Evolutionary conservation across 2,329 filamentous ascomycete species (phyloP).

Genomic region (Pestalotiopsis sp.): DNA sequence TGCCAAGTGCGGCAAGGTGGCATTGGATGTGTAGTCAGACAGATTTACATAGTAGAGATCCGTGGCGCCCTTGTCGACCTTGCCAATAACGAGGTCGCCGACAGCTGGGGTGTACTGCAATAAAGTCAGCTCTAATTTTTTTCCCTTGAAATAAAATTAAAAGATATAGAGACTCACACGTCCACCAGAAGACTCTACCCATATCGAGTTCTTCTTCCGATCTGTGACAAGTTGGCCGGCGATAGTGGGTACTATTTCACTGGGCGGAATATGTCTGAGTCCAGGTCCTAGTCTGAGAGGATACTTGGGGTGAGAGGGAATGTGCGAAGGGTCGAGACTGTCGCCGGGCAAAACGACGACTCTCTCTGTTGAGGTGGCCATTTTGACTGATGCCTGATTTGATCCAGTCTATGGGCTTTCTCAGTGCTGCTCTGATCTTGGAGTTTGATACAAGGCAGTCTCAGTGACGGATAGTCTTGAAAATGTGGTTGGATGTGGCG

Average conservation of each 20-base stretch:
- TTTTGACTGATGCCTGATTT: constrained; percentile 28
- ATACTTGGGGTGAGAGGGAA: constrained; percentile 69
- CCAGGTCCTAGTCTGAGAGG: constrained; percentile 83
- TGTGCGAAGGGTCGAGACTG: constrained; percentile 61
- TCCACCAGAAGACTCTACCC: constrained; percentile 72
- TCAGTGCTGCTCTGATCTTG: neutral
- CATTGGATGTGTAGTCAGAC: constrained; percentile 63
- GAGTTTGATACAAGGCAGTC: constrained; percentile 1
- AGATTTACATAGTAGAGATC: constrained; percentile 83
- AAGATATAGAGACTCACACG: constrained; percentile 53
- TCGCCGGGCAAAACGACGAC: constrained; percentile 83
- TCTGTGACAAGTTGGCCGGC: constrained; percentile 70
- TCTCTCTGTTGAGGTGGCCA: constrained; percentile 53
- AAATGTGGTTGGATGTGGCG: constrained; percentile 4
- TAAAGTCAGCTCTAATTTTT: neutral
- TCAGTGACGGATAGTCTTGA: neutral
- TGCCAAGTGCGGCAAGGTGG: constrained; percentile 81
- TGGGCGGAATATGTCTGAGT: constrained; percentile 78
- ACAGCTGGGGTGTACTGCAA: constrained; percentile 74
- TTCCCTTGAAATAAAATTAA: neutral
- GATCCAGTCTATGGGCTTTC: neutral
- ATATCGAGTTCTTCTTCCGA: constrained; percentile 73
- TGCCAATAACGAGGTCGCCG: constrained; percentile 89
- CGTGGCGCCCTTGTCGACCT: constrained; percentile 71
- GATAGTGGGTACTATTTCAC: constrained; percentile 69